phyloP scores from a whole-genome alignment of 2,329 filamentous ascomycete species.

The Pestalotiopsis sp. region DNA sequence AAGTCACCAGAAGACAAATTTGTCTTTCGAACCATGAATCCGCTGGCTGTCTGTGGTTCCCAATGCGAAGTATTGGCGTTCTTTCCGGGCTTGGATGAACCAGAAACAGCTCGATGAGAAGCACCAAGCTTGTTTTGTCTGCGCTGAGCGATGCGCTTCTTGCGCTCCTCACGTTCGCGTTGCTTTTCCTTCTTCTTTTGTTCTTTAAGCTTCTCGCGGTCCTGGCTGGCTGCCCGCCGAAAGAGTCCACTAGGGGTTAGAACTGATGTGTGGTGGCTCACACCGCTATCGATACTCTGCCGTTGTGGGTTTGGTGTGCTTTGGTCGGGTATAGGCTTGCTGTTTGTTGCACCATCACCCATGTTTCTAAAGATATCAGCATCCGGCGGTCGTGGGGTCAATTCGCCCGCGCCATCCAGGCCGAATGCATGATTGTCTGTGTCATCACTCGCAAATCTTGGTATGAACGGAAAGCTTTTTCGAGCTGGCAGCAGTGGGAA shows the following conservation, averaged over 20 bases:
- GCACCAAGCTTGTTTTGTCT: not conserved
- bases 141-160: slow-evolving; percentile 5
- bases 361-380: not conserved
- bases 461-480: slow-evolving; percentile 10
- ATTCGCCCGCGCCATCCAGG: slow-evolving; percentile 8
- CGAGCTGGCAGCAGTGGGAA: slow-evolving; percentile 9
- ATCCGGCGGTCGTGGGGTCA: not conserved
- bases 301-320: not conserved
- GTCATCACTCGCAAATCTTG: slow-evolving; percentile 3
- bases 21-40: slow-evolving; percentile 30
- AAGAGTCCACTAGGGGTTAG: not conserved
- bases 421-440: slow-evolving; percentile 1
- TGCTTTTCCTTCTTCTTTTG: slow-evolving; percentile 2
- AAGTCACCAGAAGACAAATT: slow-evolving; percentile 24
- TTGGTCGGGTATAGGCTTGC: not conserved
- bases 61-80: slow-evolving; percentile 12
- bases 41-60: slow-evolving; percentile 30
- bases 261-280: not conserved
- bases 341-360: not conserved
- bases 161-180: slow-evolving; percentile 14
- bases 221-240: not conserved
- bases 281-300: not conserved
- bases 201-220: not conserved
- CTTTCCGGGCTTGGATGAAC: not conserved
- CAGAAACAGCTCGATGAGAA: slow-evolving; percentile 12